phyloP scores from a whole-genome alignment of 2,329 filamentous ascomycete genomes.

The Annulohypoxylon truncatum region DNA sequence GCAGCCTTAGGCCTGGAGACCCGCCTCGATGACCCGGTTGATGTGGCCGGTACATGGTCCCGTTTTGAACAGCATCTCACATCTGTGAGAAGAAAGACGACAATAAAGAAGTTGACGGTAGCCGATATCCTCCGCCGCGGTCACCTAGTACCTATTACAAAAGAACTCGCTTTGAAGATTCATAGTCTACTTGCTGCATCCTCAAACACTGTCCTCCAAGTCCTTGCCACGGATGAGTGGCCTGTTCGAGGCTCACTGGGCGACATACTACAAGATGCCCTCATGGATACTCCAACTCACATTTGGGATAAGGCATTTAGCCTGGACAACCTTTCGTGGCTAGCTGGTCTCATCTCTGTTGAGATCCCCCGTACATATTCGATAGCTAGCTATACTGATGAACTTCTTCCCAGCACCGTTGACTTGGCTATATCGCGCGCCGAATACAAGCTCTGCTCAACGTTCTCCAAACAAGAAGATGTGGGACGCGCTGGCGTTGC shows the following conservation, averaged over 20 bases:
- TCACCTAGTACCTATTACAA: slow-evolving; percentile 63
- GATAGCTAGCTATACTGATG: slow-evolving; percentile 63
- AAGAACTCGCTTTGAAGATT: slow-evolving; percentile 61
- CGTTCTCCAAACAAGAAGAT: slow-evolving; percentile 52
- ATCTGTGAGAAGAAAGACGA: slow-evolving; percentile 49
- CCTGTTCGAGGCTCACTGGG: slow-evolving; percentile 63
- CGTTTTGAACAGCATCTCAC: slow-evolving; percentile 61
- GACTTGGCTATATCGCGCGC: slow-evolving; percentile 64
- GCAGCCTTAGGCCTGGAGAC: slow-evolving; percentile 62
- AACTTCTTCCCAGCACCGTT: slow-evolving; percentile 62
- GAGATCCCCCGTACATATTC: slow-evolving; percentile 66
- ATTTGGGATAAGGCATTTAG: slow-evolving; percentile 65
- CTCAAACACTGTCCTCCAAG: slow-evolving; percentile 61
- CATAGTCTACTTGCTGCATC: slow-evolving; percentile 62
- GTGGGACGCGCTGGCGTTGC: slow-evolving; percentile 59
- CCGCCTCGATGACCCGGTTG: slow-evolving; percentile 57
- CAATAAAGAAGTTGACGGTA: slow-evolving; percentile 54
- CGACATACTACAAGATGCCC: slow-evolving; percentile 61
- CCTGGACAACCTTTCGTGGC: slow-evolving; percentile 58
- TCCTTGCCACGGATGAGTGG: slow-evolving; percentile 63
- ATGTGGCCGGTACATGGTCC: slow-evolving; percentile 57
- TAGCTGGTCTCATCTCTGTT: slow-evolving; percentile 59
- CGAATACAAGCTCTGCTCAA: slow-evolving; percentile 61
- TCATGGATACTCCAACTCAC: slow-evolving; percentile 59
- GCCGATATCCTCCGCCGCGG: slow-evolving; percentile 63